phyloP scores from a whole-genome alignment of 805 yeast species.

The Diddensiella santjacobensis region DNA sequence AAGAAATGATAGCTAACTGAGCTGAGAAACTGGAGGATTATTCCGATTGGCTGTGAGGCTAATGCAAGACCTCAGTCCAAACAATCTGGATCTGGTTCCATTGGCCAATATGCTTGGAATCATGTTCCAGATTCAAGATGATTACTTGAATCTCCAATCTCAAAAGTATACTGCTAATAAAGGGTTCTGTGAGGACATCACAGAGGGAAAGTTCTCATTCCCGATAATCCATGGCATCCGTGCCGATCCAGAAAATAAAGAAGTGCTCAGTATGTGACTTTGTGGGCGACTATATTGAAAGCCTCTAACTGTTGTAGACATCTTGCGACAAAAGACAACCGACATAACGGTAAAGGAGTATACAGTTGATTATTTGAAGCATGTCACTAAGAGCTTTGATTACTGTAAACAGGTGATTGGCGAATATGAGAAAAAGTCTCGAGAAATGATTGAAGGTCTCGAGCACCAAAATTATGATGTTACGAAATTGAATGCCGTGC shows the following conservation, averaged over 20 bases:
- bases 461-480: constrained; percentile 10
- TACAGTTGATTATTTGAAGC: constrained; percentile 47
- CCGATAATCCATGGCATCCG: constrained; percentile 71
- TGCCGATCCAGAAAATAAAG: constrained; percentile 36
- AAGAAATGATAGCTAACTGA: too few relatives aligned
- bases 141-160: constrained; percentile 64
- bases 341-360: constrained; percentile 48
- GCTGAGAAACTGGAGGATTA: constrained; percentile 79
- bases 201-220: constrained; percentile 85
- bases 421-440: constrained; percentile 28
- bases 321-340: constrained; percentile 50
- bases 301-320: constrained; percentile 32
- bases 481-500: constrained; percentile 16
- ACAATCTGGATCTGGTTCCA: constrained; percentile 41
- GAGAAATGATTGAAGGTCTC: constrained; percentile 19
- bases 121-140: constrained; percentile 83
- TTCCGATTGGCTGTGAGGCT: constrained; percentile 70
- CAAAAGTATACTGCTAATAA: constrained; percentile 52
- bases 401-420: constrained; percentile 36
- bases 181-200: constrained; percentile 81
- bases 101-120: constrained; percentile 76
- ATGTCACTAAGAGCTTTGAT: constrained; percentile 39
- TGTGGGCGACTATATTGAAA: not conserved
- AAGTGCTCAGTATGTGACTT: constrained; percentile 35
- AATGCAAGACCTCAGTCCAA: constrained; percentile 42